A percentile compares a stretch with the other conserved stretches of the same genome.
Evolutionary conservation across 129 eudicot genomes (phyloP).

Genomic region (Heracleum sosnowskyi): DNA sequence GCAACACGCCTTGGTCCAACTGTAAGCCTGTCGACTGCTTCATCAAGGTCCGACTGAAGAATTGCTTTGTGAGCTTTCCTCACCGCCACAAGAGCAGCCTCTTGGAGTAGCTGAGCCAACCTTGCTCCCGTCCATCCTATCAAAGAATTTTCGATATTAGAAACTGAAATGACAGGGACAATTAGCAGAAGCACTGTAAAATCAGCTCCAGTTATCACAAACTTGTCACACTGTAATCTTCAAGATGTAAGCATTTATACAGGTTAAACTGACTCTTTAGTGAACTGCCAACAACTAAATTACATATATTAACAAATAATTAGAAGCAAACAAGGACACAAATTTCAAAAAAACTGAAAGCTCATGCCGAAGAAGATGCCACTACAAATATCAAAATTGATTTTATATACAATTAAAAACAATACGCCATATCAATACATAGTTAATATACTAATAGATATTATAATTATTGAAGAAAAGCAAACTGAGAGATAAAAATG

Average conservation of each 20-base stretch:
- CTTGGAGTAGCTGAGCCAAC: slow-evolving; percentile 91
- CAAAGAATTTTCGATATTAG: slow-evolving; percentile 10
- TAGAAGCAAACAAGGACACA: neutral
- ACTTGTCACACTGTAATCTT: neutral
- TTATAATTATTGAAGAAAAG: neutral
- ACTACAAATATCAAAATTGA: neutral
- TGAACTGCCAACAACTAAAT: neutral
- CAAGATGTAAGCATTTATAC: neutral
- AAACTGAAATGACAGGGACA: neutral
- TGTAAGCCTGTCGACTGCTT: slow-evolving; percentile 88
- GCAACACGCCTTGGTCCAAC: slow-evolving; percentile 80
- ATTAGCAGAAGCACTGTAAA: neutral
- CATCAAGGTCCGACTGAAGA: slow-evolving; percentile 75
- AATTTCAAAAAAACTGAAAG: neutral
- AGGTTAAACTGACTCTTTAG: neutral
- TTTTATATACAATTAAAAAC: too few species aligned
- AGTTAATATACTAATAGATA: neutral
- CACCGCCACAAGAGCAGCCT: slow-evolving; percentile 93
- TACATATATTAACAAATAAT: neutral
- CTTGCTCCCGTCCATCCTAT: slow-evolving; percentile 97
- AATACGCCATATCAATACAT: too few species aligned
- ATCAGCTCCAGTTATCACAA: neutral
- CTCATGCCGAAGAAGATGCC: neutral
- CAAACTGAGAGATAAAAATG: neutral
- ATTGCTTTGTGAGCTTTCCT: slow-evolving; percentile 59